Base-by-base conservation (phyloP, 768 basidiomycete genomes). In the Lyophyllum decastes region DNA sequence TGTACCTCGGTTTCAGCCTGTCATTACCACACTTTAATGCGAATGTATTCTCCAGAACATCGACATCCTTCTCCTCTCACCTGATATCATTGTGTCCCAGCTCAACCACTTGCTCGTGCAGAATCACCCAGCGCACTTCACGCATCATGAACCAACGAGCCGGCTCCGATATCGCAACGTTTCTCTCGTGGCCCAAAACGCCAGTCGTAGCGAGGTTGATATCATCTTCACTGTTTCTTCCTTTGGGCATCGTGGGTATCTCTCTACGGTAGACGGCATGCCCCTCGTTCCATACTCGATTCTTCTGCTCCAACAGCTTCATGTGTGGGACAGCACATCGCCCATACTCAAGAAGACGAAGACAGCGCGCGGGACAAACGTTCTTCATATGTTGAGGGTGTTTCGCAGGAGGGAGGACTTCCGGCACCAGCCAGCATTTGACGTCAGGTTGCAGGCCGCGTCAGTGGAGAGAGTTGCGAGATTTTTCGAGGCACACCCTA, bases 261-360 rank as follows among this genome's bases (percentile, higher is more conserved):
- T 58, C 9, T 10, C 12, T 16, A 52, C 16, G 2, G 48, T 58
- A 38, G 46, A 63, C 19, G 49, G 34, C 19, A 16, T 58, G 6
- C 62, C 62, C 2, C 4, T 61, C 4, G 48, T 58, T 6, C 62
- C 62, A 7, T 63, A 60, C 52, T 49, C 62, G 2, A 54, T 58
- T 22, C 35, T 63, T 16, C n/a, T 63, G 9, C 62, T 63, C 21
- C 59, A 52, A 16, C 49, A 54, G 41, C 59, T 63, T 19, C 56
- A 55, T 52, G 25, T 52, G 3, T 63, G 62, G 62, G 62, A 60
- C 24, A 44, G 8, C 8, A 54, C 33, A 7, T n/a, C 40, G 5
- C 43, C 25, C 24, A 14, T 33, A 22, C 49, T 19, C 17, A 26
- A 55, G 14, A 9, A 21, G 17, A 19, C 10, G 16, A 27, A 52